Percentiles rank a stretch among this genome's conserved stretches.
phyloP scores from a whole-genome alignment of 495 filamentous ascomycete species.

The Penicillium argentinense region DNA sequence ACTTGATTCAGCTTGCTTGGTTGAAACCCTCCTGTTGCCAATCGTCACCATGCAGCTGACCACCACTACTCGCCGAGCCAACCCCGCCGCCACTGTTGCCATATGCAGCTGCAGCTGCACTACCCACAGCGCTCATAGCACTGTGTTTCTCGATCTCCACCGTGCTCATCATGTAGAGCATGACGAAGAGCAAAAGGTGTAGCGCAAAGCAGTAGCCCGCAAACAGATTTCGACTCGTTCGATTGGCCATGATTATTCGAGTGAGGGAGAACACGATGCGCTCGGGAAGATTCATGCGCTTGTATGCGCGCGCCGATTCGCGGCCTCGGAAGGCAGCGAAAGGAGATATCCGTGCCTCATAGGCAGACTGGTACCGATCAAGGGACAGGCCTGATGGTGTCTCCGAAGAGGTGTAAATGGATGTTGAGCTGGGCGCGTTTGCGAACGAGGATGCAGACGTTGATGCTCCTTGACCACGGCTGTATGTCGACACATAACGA shows the following conservation, averaged over 20 bases:
- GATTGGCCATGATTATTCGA: slow-evolving; percentile 82
- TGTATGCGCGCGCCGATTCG: slow-evolving; percentile 89
- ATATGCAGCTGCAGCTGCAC: slow-evolving; percentile 45
- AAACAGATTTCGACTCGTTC: slow-evolving; percentile 90
- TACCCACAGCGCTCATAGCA: slow-evolving; percentile 45
- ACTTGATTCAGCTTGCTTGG: slow-evolving; percentile 23
- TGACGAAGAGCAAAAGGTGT: slow-evolving; percentile 80
- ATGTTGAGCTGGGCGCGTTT: slow-evolving; percentile 71
- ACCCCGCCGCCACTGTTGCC: slow-evolving; percentile 25
- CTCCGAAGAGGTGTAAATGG: slow-evolving; percentile 60
- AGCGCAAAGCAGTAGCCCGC: slow-evolving; percentile 90
- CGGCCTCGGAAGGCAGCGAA: slow-evolving; percentile 93
- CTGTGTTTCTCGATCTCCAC: slow-evolving; percentile 57
- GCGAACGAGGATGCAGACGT: slow-evolving; percentile 72
- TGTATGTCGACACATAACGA: slow-evolving; percentile 91
- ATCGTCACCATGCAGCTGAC: slow-evolving; percentile 51
- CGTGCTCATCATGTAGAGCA: slow-evolving; percentile 81
- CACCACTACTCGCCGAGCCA: slow-evolving; percentile 36
- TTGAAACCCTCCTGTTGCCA: slow-evolving; percentile 64
- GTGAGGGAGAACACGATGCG: slow-evolving; percentile 88
- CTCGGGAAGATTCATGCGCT: slow-evolving; percentile 90
- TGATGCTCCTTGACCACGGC: slow-evolving; percentile 59
- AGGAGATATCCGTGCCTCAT: slow-evolving; percentile 91
- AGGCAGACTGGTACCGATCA: slow-evolving; percentile 88
- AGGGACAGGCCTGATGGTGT: slow-evolving; percentile 64